A percentile compares a stretch with the other conserved stretches of the same genome.
phyloP scores from a whole-genome alignment of 208 protist genomes.

The Strigomonas culicis region DNA sequence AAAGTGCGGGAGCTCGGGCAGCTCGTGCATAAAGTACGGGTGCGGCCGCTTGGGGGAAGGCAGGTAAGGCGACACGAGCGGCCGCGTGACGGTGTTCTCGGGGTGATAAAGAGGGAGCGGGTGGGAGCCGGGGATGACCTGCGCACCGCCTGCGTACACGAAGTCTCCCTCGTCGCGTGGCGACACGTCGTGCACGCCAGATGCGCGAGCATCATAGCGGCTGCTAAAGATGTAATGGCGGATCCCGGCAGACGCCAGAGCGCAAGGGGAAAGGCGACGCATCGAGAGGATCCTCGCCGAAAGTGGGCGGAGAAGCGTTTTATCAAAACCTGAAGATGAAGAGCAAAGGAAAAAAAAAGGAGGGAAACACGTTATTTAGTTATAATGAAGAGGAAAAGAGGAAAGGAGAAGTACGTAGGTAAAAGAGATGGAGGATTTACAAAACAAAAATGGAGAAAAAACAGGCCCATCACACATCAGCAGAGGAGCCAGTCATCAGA shows the following conservation, averaged over 20 bases:
- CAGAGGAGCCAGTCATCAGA: no score
- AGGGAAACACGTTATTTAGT: not conserved
- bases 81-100: constrained; percentile 71
- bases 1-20: constrained; percentile 86
- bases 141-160: constrained; percentile 55
- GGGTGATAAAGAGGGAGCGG: constrained; percentile 76
- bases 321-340: not conserved
- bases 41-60: constrained; percentile 83
- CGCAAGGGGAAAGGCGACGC: not conserved
- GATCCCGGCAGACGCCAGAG: not conserved
- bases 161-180: constrained; percentile 81
- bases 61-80: constrained; percentile 79
- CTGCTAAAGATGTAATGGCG: constrained; percentile 49
- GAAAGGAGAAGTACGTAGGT: no score
- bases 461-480: no score
- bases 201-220: constrained; percentile 68
- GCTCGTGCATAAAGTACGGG: constrained; percentile 81
- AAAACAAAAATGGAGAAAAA: no score
- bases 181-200: constrained; percentile 80
- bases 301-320: not conserved
- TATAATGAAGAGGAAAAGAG: not conserved
- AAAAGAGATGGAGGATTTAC: not conserved
- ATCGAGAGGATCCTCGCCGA: not conserved
- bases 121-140: constrained; percentile 77
- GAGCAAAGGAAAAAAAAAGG: not conserved